Conservation (phyloP, 495 filamentous ascomycete species). For the Penicillium goetzii region DNA sequence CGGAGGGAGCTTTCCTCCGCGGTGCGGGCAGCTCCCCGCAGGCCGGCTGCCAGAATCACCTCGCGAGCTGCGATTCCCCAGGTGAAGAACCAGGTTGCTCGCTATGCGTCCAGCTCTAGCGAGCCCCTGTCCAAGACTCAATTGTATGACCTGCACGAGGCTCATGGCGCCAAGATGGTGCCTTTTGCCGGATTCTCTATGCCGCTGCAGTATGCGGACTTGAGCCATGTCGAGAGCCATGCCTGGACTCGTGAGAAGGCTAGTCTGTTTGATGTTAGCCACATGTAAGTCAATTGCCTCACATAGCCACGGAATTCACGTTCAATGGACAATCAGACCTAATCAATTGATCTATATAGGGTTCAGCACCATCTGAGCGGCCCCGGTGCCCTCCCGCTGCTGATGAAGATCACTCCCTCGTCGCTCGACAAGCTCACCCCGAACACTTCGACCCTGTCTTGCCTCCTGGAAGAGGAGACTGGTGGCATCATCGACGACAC, state of each 20-base stretch:
- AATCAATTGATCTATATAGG: conserved; percentile 42
- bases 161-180: conserved; percentile 88
- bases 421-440: conserved; percentile 58
- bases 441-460: conserved; percentile 75
- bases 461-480: conserved; percentile 73
- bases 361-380: conserved; percentile 75
- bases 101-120: conserved; percentile 64
- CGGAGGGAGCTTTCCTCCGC: conserved; percentile 44
- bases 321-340: conserved; percentile 10
- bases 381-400: conserved; percentile 73
- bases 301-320: neutral
- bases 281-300: conserved; percentile 47
- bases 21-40: conserved; percentile 29
- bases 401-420: conserved; percentile 79
- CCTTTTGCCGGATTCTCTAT: conserved; percentile 93
- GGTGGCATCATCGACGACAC: conserved; percentile 95
- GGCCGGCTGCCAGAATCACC: conserved; percentile 24
- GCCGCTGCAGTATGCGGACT: conserved; percentile 84
- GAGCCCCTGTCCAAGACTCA: conserved; percentile 67
- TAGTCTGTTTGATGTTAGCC: conserved; percentile 83
- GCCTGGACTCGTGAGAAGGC: conserved; percentile 83
- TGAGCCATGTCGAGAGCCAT: conserved; percentile 79
- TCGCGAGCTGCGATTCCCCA: conserved; percentile 23
- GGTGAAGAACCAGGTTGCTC: conserved; percentile 36
- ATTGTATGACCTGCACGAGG: conserved; percentile 81